A percentile compares a stretch with the other conserved stretches of the same genome.
Conservation (phyloP, 23 red algal species). For the Cyanidioschyzon merolae region DNA sequence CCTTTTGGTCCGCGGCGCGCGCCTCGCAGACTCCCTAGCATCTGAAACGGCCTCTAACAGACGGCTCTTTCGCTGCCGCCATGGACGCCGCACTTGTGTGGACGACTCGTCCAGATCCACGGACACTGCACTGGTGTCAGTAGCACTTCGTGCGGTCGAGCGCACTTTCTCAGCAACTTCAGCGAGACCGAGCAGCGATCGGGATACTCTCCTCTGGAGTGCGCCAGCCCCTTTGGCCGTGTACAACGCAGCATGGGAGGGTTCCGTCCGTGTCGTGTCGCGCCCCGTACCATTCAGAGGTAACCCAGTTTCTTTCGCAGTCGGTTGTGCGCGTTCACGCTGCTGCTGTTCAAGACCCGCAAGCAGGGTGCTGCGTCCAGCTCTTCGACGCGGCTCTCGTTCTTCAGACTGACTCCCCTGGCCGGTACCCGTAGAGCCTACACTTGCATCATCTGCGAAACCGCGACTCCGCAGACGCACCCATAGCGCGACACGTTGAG, state of each 20-base stretch:
- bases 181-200: neutral
- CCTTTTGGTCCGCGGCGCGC: neutral
- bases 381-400: neutral
- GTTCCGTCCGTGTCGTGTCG: too few relatives aligned
- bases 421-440: too few relatives aligned
- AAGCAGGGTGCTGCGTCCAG: neutral
- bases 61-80: neutral
- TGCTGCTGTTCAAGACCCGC: neutral
- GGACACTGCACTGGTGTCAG: neutral
- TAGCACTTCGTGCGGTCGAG: neutral
- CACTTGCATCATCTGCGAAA: too few relatives aligned
- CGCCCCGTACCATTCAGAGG: too few relatives aligned
- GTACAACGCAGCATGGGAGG: too few relatives aligned
- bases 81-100: neutral
- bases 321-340: neutral
- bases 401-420: too few relatives aligned
- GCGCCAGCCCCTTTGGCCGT: too few relatives aligned
- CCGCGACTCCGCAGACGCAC: too few relatives aligned
- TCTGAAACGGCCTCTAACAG: neutral
- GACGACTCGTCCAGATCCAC: neutral
- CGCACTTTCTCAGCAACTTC: neutral
- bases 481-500: too few relatives aligned
- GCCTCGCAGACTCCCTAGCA: neutral
- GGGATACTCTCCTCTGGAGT: neutral
- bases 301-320: too few relatives aligned